phyloP scores from a whole-genome alignment of 768 basidiomycete species.

The Tricholoma matsutake region DNA sequence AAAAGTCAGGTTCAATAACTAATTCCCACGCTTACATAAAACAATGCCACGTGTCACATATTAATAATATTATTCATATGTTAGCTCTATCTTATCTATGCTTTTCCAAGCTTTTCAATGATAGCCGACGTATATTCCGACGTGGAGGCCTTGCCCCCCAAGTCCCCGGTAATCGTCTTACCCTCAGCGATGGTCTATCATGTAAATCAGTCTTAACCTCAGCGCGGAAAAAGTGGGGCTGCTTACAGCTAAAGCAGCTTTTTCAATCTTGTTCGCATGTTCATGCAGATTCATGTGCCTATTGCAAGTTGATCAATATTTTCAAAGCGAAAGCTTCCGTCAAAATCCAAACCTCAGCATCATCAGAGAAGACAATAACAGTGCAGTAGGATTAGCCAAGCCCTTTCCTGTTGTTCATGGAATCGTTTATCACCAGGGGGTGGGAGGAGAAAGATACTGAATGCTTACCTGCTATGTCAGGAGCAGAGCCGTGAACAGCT shows the following conservation, averaged over 20 bases:
- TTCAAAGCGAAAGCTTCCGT: neutral
- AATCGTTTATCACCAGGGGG: constrained; percentile 3
- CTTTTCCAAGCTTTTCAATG: constrained; percentile 58
- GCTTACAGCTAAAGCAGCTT: constrained; percentile 83
- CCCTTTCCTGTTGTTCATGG: constrained; percentile 61
- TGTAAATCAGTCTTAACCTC: constrained; percentile 6
- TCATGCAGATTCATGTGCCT: constrained; percentile 92
- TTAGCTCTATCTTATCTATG: no score
- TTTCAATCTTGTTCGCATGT: constrained; percentile 86
- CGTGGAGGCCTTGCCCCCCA: constrained; percentile 91
- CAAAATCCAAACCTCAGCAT: constrained; percentile 76
- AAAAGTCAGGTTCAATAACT: neutral
- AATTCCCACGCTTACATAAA: neutral
- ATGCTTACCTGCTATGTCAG: constrained; percentile 89
- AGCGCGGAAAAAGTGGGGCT: neutral
- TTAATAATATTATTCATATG: no score
- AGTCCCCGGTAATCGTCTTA: constrained; percentile 90
- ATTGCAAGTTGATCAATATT: constrained; percentile 7
- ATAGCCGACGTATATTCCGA: constrained; percentile 88
- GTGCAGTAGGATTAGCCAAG: constrained; percentile 98
- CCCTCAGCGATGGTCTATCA: constrained; percentile 94
- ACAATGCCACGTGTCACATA: constrained; percentile 9
- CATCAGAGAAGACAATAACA: constrained; percentile 93
- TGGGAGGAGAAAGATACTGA: neutral
- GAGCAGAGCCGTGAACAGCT: constrained; percentile 98